These are phyloP conservation scores for Diplodia corticola DNA, from an alignment of 2,329 filamentous ascomycete species.

Conservation along the genomic window DNA sequence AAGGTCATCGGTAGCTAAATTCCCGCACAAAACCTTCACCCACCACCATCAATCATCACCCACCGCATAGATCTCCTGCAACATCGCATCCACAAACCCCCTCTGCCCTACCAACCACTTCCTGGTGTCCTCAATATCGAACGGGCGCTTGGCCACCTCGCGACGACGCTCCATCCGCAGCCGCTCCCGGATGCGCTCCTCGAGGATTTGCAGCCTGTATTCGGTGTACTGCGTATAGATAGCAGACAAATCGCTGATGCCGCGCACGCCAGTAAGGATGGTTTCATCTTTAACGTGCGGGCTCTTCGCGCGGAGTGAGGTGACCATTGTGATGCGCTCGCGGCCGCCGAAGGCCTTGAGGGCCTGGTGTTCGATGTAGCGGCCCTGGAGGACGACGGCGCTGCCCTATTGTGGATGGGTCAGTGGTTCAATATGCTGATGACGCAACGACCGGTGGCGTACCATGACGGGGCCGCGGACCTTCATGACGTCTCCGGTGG, in stretches of 20 bases:
- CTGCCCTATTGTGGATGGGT: conserved; percentile 19
- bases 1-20: too few relatives aligned
- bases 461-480: conserved; percentile 48
- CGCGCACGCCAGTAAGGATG: conserved; percentile 39
- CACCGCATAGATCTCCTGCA: neutral
- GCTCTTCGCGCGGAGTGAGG: conserved; percentile 46
- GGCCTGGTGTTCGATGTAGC: conserved; percentile 50
- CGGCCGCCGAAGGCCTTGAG: conserved; percentile 43
- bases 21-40: neutral
- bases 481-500: conserved; percentile 48
- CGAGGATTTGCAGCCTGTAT: conserved; percentile 43
- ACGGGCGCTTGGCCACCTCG: conserved; percentile 16
- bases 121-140: conserved; percentile 32
- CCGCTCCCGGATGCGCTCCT: conserved; percentile 38
- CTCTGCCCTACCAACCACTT: conserved; percentile 37
- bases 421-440: too few relatives aligned
- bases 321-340: conserved; percentile 52
- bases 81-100: conserved; percentile 33
- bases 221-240: conserved; percentile 43
- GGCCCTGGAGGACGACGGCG: conserved; percentile 49
- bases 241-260: conserved; percentile 42
- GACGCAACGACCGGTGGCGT: too few relatives aligned
- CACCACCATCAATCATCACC: neutral
- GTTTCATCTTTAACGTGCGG: conserved; percentile 45
- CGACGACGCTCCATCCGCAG: conserved; percentile 29